Conservation (phyloP, 208 protist genomes). For the Acanthamoeba polyphaga region DNA sequence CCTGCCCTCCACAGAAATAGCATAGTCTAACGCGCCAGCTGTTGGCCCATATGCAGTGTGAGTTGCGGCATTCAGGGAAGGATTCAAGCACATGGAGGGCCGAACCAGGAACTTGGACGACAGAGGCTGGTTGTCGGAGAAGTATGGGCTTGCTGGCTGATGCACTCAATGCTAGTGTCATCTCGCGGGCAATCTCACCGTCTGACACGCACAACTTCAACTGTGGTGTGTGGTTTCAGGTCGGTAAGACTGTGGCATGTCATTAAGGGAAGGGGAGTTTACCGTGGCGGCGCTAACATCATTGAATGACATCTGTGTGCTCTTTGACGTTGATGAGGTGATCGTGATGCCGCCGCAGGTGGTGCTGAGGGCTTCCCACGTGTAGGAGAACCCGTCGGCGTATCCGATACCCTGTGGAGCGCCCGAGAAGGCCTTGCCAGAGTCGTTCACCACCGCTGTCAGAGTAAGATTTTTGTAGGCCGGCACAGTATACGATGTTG, state of each 20-base stretch:
- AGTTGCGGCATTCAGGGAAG: too few relatives aligned
- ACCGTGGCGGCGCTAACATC: background rate
- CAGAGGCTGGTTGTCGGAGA: background rate
- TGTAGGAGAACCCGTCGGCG: background rate
- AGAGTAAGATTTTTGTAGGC: background rate
- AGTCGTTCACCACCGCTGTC: background rate
- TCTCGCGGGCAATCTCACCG: background rate
- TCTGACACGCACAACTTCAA: slow-evolving; percentile 4
- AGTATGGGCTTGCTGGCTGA: background rate
- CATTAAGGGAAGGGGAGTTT: too few relatives aligned
- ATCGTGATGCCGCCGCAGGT: background rate
- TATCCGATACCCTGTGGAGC: background rate
- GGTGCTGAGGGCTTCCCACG: background rate
- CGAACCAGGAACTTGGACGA: background rate
- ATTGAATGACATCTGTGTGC: background rate
- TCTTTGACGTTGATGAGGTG: background rate
- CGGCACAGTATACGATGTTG: background rate
- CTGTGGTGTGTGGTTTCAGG: background rate
- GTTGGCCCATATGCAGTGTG: background rate
- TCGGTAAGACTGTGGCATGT: too few relatives aligned
- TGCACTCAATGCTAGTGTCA: background rate
- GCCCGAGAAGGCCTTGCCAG: background rate
- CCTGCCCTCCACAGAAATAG: background rate
- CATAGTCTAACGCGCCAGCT: background rate
- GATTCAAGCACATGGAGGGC: too few relatives aligned